These are phyloP conservation scores for Aureobasidium sp. DNA, from an alignment of 2,329 filamentous ascomycete genomes.

Conservation along the genomic window DNA sequence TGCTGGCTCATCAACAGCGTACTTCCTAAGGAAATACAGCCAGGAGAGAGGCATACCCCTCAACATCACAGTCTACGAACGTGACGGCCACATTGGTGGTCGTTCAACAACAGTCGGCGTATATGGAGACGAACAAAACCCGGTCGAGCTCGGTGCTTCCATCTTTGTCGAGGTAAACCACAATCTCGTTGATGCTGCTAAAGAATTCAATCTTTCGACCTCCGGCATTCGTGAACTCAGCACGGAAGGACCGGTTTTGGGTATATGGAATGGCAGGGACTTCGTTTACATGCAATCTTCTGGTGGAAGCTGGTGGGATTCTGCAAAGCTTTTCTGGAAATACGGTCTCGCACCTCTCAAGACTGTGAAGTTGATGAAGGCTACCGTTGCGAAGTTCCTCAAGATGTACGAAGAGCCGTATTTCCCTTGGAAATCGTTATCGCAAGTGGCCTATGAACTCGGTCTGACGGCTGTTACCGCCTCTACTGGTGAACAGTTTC, in stretches of 20 bases:
- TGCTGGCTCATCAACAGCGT: slow-evolving; percentile 78
- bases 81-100: slow-evolving; percentile 67
- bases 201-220: slow-evolving; percentile 60
- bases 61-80: slow-evolving; percentile 85
- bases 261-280: slow-evolving; percentile 72
- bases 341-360: slow-evolving; percentile 74
- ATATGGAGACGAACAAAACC: slow-evolving; percentile 56
- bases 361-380: slow-evolving; percentile 63
- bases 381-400: slow-evolving; percentile 63
- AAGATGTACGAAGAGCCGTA: slow-evolving; percentile 70
- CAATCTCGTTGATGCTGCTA: slow-evolving; percentile 67
- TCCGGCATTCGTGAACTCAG: slow-evolving; percentile 26
- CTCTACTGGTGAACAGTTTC: slow-evolving; percentile 63
- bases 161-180: slow-evolving; percentile 84
- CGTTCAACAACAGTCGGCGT: slow-evolving; percentile 77
- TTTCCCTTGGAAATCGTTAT: slow-evolving; percentile 77
- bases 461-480: slow-evolving; percentile 59
- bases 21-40: slow-evolving; percentile 68
- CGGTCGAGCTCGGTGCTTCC: slow-evolving; percentile 72
- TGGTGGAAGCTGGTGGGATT: slow-evolving; percentile 67
- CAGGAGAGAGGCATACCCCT: slow-evolving; percentile 49
- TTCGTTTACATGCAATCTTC: slow-evolving; percentile 64
- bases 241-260: slow-evolving; percentile 49
- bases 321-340: slow-evolving; percentile 70
- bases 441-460: slow-evolving; percentile 57